Percentiles rank a stretch among this genome's conserved stretches.
Evolutionary conservation across 805 yeast genomes (phyloP).

Genomic region (Saturnispora galanensis): DNA sequence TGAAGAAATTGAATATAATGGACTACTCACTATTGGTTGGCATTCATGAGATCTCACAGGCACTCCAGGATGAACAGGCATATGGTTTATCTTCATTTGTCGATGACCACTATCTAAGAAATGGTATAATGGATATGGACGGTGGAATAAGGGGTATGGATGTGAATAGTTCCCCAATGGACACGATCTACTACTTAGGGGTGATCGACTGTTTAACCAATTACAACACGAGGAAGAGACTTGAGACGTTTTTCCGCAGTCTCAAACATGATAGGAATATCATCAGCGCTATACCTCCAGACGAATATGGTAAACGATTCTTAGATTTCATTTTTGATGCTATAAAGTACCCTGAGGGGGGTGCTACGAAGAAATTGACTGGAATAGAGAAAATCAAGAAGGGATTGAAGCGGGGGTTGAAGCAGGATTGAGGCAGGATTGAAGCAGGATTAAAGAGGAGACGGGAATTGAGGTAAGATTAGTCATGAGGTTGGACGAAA

Average conservation of each 20-base stretch:
- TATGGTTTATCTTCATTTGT: constrained; percentile 18
- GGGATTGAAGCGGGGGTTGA: background rate
- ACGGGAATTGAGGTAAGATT: too few species aligned
- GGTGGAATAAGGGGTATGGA: constrained; percentile 79
- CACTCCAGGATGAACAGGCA: constrained; percentile 22
- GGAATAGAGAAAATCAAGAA: background rate
- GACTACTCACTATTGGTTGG: constrained; percentile 90
- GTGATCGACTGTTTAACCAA: constrained; percentile 88
- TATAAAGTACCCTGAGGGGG: constrained; percentile 9
- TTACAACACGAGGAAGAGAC: constrained; percentile 58
- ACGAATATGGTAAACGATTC: constrained; percentile 84
- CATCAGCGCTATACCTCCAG: constrained; percentile 84
- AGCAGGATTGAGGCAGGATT: background rate
- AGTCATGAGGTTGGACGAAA: too few species aligned
- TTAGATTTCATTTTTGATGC: constrained; percentile 44
- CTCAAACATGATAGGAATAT: constrained; percentile 55
- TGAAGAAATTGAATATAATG: constrained; percentile 78
- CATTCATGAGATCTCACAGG: constrained; percentile 66
- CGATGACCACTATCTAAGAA: constrained; percentile 12
- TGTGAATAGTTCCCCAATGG: constrained; percentile 46
- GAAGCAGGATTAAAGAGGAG: too few species aligned
- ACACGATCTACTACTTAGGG: constrained; percentile 79
- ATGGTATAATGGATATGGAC: constrained; percentile 29
- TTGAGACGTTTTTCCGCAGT: constrained; percentile 82
- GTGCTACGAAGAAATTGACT: background rate